A percentile compares a stretch with the other conserved stretches of the same genome.
phyloP scores from a whole-genome alignment of 2,329 filamentous ascomycete genomes.

The Cladorrhinum sp. region DNA sequence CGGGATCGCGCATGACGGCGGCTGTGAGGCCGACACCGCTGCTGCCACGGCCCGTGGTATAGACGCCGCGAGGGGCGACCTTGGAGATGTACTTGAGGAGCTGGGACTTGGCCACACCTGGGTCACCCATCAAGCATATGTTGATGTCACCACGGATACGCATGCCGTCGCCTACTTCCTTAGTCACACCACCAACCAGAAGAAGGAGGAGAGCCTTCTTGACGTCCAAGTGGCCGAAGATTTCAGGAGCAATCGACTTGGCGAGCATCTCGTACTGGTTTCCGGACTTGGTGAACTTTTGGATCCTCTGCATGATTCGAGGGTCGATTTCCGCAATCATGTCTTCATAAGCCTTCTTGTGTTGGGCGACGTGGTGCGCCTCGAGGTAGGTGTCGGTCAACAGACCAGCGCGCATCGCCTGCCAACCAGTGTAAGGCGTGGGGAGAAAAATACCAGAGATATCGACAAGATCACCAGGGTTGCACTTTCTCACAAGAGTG shows the following conservation, averaged over 20 bases:
- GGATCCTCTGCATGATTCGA: constrained; percentile 76
- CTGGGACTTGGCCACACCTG: constrained; percentile 98
- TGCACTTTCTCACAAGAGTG: constrained; percentile 78
- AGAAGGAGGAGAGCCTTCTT: constrained; percentile 97
- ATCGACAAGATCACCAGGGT: constrained; percentile 91
- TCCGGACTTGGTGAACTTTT: constrained; percentile 77
- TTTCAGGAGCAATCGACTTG: constrained; percentile 94
- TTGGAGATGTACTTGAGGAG: constrained; percentile 98
- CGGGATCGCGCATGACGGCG: constrained; percentile 78
- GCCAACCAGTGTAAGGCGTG: constrained; percentile 97
- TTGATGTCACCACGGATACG: constrained; percentile 98
- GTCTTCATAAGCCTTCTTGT: constrained; percentile 97
- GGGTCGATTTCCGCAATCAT: constrained; percentile 70
- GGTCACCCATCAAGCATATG: constrained; percentile 97
- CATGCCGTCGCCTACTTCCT: constrained; percentile 98
- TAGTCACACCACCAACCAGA: constrained; percentile 91
- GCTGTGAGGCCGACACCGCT: constrained; percentile 80
- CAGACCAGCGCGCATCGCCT: constrained; percentile 93
- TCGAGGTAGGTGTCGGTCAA: constrained; percentile 96
- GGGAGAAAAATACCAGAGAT: constrained; percentile 94
- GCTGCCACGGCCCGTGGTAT: constrained; percentile 77
- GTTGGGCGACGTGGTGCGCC: constrained; percentile 87
- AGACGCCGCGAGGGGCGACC: constrained; percentile 88
- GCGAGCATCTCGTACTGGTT: constrained; percentile 95
- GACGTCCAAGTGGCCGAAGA: constrained; percentile 92